Evolutionary conservation across 192 early-diverging fungal species (phyloP).

Genomic region (Mortierella antarctica): DNA sequence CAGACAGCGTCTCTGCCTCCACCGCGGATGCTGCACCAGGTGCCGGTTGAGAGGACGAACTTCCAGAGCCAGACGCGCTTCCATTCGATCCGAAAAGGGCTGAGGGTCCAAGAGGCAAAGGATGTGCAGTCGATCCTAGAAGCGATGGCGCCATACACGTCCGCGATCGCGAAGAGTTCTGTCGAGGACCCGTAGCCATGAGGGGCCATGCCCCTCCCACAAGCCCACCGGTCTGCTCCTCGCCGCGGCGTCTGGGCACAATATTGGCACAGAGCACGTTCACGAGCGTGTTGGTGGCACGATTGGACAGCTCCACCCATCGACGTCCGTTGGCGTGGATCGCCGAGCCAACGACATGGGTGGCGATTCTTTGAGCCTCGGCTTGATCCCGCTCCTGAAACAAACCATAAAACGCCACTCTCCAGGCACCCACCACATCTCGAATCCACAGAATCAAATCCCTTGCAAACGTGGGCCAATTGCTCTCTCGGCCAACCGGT

Average conservation of each 20-base stretch:
- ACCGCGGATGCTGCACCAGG: neutral
- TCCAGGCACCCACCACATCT: slow-evolving; percentile 52
- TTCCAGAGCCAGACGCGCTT: neutral
- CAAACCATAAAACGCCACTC: slow-evolving; percentile 46
- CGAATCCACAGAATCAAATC: slow-evolving; percentile 54
- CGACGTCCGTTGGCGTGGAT: slow-evolving; percentile 47
- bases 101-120: slow-evolving; percentile 35
- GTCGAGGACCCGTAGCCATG: slow-evolving; percentile 45
- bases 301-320: slow-evolving; percentile 47
- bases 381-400: slow-evolving; percentile 45
- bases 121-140: slow-evolving; percentile 44
- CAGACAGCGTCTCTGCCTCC: slow-evolving; percentile 18
- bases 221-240: slow-evolving; percentile 46
- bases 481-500: slow-evolving; percentile 40
- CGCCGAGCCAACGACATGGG: slow-evolving; percentile 46
- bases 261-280: slow-evolving; percentile 51
- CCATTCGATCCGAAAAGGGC: neutral
- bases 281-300: slow-evolving; percentile 50
- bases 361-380: slow-evolving; percentile 48
- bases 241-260: slow-evolving; percentile 33
- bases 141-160: slow-evolving; percentile 41
- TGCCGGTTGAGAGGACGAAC: neutral
- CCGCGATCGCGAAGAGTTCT: slow-evolving; percentile 8
- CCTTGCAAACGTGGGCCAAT: slow-evolving; percentile 47
- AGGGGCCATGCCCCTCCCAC: slow-evolving; percentile 53